Evolutionary conservation across 2,329 filamentous ascomycete species (phyloP), one percentile per base, ranked within the genome.

Genomic region (Paecilomyces sp.): DNA sequence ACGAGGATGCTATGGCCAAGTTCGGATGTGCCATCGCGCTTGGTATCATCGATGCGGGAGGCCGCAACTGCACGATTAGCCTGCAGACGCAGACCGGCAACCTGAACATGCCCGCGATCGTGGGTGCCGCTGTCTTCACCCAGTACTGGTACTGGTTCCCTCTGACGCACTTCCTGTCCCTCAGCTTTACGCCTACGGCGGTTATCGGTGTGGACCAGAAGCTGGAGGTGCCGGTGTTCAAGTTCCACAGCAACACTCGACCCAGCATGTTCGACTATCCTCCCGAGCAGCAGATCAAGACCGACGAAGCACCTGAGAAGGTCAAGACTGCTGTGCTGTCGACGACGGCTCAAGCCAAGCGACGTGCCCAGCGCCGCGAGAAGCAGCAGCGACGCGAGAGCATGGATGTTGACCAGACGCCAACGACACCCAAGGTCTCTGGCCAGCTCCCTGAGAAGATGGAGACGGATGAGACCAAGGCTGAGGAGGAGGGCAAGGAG

Each of bases 101-200:
- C 73, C 86, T 99, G 66, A 97, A 99, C 81, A 97, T 99, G 92
- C 87, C 92, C 18, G 95, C 91, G 62, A 96, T 99, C 66, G 92
- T 99, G 18, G 95, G 94, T 66, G 96, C 96, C 87, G 93, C 92
- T 30, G 90, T 99, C 58, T 99, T 99, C 78, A 96, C 92, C 8
- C 94, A 99, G 75, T 99, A 99, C 81, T 99, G 94, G 94, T 99
- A 99, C 81, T 99, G 94, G 94, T 99, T 99, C 85, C 94, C 94
- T 61, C 89, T 97, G 69, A 96, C 94, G 31, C 94, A 99, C 77
- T 99, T 99, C 85, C 76, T 99, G 60, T 95, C 93, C 0, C 83
- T 99, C 62, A 92, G 91, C 70, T 97, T 99, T 78, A 92, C 91
- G n/a, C 94, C 94, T 1, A 99, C 95, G 1, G 90, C 94, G 1